phyloP scores from a whole-genome alignment of 257 asterid genomes.

The Scutellaria baicalensis region DNA sequence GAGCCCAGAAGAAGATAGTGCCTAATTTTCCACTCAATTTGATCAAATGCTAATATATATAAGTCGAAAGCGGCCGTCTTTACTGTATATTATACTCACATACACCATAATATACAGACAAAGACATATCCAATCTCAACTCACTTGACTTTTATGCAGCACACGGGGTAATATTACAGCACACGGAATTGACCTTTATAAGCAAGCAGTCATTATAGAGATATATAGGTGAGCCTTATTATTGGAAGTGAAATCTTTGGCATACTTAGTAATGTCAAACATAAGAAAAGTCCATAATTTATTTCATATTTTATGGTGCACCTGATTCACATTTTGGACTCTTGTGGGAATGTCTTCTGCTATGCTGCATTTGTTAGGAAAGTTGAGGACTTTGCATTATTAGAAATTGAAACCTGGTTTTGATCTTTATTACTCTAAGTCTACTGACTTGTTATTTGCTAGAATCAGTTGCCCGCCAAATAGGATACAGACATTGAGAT shows the following conservation, averaged over 20 bases:
- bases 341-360: not conserved
- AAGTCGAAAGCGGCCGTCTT: not conserved
- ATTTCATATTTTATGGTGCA: not conserved
- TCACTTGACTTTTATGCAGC: conserved; percentile 11
- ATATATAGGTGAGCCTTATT: conserved; percentile 4
- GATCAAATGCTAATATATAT: conserved; percentile 1
- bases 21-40: conserved; percentile 7
- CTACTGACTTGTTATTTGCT: not conserved
- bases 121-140: not conserved
- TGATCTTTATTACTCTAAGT: not conserved
- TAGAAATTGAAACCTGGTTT: not conserved
- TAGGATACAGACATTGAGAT: no score
- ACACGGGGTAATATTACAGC: conserved; percentile 14
- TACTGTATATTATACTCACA: not conserved
- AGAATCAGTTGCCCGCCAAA: no score
- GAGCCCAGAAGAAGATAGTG: not conserved
- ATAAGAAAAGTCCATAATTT: not conserved
- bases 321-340: not conserved
- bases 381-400: not conserved
- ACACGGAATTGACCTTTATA: conserved; percentile 21
- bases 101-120: not conserved
- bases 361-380: not conserved
- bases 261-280: conserved; percentile 12
- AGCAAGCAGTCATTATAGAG: not conserved
- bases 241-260: conserved; percentile 20